Conservation (phyloP, 2,329 filamentous ascomycete genomes). For the Ceratocystis albifundus region DNA sequence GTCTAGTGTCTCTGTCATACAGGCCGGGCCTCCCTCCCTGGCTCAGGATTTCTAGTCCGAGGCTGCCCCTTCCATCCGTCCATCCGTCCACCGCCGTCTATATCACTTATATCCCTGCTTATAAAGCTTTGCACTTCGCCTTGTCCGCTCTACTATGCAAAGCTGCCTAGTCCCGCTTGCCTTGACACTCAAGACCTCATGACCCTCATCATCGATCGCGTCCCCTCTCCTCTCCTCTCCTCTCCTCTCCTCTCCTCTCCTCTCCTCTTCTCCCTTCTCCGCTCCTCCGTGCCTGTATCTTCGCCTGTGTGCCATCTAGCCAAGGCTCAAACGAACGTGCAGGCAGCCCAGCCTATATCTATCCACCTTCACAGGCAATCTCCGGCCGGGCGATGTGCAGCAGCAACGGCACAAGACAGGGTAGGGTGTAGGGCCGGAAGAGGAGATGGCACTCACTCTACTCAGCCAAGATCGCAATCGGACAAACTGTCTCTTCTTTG, state of each 20-base stretch:
- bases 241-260: neutral
- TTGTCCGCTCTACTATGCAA: neutral
- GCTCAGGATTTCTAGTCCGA: neutral
- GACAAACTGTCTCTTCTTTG: neutral
- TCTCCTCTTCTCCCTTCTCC: neutral
- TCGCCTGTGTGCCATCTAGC: neutral
- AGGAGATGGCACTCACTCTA: neutral
- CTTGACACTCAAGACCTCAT: neutral
- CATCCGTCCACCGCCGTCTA: neutral
- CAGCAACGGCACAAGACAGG: neutral
- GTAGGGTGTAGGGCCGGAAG: neutral
- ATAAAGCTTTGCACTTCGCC: neutral
- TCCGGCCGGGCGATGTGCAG: neutral
- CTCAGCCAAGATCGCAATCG: neutral
- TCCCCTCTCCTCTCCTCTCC: neutral
- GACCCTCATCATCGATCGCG: neutral
- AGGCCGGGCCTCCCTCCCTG: neutral
- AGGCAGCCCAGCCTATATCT: neutral
- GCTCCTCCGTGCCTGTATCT: neutral
- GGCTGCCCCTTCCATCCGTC: neutral
- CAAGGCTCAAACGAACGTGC: neutral
- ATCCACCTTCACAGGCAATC: neutral
- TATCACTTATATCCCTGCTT: neutral
- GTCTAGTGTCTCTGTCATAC: too few species aligned
- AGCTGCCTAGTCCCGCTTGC: neutral